Evolutionary conservation across 129 eudicot genomes (phyloP).

Genomic region (sunflower (Helianthus annuus)): DNA sequence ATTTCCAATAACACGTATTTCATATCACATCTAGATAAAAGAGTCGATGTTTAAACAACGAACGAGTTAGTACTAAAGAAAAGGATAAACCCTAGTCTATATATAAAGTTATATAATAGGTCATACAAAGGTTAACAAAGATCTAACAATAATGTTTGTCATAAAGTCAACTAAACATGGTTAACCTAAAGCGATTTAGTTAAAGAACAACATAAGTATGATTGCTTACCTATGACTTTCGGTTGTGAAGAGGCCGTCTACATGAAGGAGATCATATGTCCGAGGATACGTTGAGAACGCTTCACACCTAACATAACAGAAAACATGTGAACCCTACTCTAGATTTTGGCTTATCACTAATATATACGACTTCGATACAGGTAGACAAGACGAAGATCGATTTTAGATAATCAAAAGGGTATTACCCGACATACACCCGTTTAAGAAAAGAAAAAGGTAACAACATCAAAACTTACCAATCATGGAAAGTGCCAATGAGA

Average conservation of each 20-base stretch:
- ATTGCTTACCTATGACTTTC: conserved; percentile 84
- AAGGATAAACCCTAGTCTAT: too few species aligned
- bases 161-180: too few species aligned
- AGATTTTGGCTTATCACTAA: too few species aligned
- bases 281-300: conserved; percentile 98
- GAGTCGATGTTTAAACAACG: background rate
- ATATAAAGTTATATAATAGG: too few species aligned
- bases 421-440: too few species aligned
- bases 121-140: too few species aligned
- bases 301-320: conserved; percentile 69
- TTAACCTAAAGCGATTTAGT: background rate
- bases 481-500: conserved; percentile 85
- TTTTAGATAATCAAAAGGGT: too few species aligned
- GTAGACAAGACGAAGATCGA: too few species aligned
- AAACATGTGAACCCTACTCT: background rate
- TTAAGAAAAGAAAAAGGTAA: too few species aligned
- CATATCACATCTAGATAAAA: conserved; percentile 75
- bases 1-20: conserved; percentile 82
- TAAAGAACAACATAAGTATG: conserved; percentile 6
- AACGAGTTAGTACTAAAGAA: background rate
- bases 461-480: conserved; percentile 56
- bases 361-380: too few species aligned
- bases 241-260: conserved; percentile 88
- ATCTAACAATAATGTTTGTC: background rate
- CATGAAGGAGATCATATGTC: conserved; percentile 90